phyloP scores from a whole-genome alignment of 306 rosid genomes.

The Malus asiatica region DNA sequence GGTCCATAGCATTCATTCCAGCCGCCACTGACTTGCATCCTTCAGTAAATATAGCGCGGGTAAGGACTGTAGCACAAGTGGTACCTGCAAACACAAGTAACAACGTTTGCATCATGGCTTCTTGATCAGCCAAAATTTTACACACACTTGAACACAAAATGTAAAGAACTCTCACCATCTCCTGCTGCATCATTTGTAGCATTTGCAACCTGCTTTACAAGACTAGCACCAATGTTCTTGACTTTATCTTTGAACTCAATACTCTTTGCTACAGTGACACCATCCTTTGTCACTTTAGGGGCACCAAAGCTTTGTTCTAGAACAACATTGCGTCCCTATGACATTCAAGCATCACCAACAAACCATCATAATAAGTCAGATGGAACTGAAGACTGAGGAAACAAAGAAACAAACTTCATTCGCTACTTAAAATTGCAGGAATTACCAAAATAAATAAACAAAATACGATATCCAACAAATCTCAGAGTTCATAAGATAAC shows the following conservation, averaged over 20 bases:
- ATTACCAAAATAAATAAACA: not conserved
- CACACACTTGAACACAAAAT: not conserved
- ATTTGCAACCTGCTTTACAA: constrained; percentile 54
- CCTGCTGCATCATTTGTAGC: constrained; percentile 55
- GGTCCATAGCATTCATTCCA: constrained; percentile 50
- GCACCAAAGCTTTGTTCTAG: constrained; percentile 51
- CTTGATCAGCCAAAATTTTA: not conserved
- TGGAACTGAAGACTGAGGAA: not conserved
- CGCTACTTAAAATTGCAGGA: not conserved
- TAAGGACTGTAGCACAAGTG: constrained; percentile 54
- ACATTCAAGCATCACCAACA: not conserved
- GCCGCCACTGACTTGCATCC: constrained; percentile 60
- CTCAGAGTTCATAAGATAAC: not conserved
- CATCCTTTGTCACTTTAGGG: constrained; percentile 52
- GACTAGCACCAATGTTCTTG: constrained; percentile 45
- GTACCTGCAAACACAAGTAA: constrained; percentile 33
- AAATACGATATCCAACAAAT: not conserved
- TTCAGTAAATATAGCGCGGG: constrained; percentile 48
- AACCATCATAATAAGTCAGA: not conserved
- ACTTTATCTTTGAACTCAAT: constrained; percentile 44
- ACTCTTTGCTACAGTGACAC: constrained; percentile 53
- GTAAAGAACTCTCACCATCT: constrained; percentile 28
- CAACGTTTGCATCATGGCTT: not conserved
- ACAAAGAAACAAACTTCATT: not conserved
- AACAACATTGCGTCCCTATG: constrained; percentile 47